Evolutionary conservation across 345 rosid species (phyloP).

Genomic region (Eutrema yunnanense): DNA sequence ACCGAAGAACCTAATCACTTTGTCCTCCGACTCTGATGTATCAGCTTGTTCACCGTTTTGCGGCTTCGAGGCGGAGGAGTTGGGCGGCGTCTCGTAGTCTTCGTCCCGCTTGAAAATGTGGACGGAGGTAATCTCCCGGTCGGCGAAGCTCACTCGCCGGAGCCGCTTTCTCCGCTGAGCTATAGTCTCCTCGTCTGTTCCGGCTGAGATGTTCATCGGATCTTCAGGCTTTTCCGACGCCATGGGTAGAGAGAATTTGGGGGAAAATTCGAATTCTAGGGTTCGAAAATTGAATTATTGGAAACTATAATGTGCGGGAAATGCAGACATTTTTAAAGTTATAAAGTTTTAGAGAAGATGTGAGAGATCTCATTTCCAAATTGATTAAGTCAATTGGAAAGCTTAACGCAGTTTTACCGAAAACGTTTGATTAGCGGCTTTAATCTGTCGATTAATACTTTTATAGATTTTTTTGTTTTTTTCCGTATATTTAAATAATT

Average conservation of each 20-base stretch:
- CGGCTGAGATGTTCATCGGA: slow-evolving; percentile 39
- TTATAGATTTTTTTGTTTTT: too few species aligned
- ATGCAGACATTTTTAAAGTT: not conserved
- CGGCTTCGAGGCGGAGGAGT: slow-evolving; percentile 25
- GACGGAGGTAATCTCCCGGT: slow-evolving; percentile 84
- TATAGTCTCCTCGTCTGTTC: slow-evolving; percentile 66
- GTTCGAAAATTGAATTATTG: slow-evolving; percentile 21
- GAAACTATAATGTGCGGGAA: slow-evolving; percentile 24
- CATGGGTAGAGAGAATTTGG: slow-evolving; percentile 30
- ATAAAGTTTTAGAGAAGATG: not conserved
- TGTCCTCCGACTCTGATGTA: slow-evolving; percentile 30
- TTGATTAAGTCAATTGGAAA: too few species aligned
- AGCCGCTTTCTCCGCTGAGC: slow-evolving; percentile 61
- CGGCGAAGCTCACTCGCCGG: slow-evolving; percentile 97
- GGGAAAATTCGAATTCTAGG: slow-evolving; percentile 28
- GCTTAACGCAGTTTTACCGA: too few species aligned
- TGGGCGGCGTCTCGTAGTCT: slow-evolving; percentile 69
- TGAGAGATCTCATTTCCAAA: too few species aligned
- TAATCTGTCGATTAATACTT: too few species aligned
- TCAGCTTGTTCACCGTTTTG: slow-evolving; percentile 18
- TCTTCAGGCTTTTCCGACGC: slow-evolving; percentile 45
- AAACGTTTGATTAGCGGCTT: too few species aligned
- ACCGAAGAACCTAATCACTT: slow-evolving; percentile 43
- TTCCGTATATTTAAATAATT: too few species aligned
- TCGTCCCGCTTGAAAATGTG: slow-evolving; percentile 92